Conservation (phyloP, 164 flowering plant genomes). For the Dillenia suffruticosa region DNA sequence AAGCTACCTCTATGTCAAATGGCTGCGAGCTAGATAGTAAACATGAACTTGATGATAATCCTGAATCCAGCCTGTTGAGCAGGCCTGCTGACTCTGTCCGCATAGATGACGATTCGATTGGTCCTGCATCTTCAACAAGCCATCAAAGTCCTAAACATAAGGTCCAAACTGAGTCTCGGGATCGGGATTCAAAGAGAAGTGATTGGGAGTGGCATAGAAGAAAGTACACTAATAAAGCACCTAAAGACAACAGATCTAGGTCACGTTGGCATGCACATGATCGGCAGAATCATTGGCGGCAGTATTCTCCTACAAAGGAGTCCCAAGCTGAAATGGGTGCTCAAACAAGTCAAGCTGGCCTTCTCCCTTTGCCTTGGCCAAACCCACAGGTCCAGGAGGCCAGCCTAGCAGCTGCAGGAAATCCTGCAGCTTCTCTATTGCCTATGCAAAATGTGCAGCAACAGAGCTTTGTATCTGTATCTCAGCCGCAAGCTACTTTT, state of each 20-base stretch:
- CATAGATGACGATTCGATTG: conserved; percentile 9
- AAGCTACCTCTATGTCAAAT: conserved; percentile 16
- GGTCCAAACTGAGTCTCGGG: conserved; percentile 9
- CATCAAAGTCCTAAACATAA: conserved; percentile 16
- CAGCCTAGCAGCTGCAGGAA: conserved; percentile 19
- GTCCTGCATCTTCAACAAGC: conserved; percentile 8
- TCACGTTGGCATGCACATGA: conserved; percentile 22
- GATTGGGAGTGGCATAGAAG: conserved; percentile 21
- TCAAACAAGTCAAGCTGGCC: conserved; percentile 21
- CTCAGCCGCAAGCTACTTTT: conserved; percentile 24
- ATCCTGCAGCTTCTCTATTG: conserved; percentile 24
- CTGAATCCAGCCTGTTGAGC: conserved; percentile 6
- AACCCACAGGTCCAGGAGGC: conserved; percentile 24
- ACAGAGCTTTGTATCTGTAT: conserved; percentile 24
- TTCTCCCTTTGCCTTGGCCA: conserved; percentile 21
- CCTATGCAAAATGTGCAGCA: conserved; percentile 34
- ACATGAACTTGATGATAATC: not conserved
- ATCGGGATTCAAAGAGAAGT: conserved; percentile 6
- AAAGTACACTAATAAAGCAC: conserved; percentile 15
- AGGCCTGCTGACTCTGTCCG: conserved; percentile 14
- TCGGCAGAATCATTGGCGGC: conserved; percentile 26
- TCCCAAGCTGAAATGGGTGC: conserved; percentile 19
- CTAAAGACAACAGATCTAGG: conserved; percentile 17
- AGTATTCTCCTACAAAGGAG: conserved; percentile 23
- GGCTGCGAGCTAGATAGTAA: conserved; percentile 8